Percentiles rank a stretch among this genome's conserved stretches.
phyloP scores from a whole-genome alignment of 257 asterid species.

The Forsythia suspensa region DNA sequence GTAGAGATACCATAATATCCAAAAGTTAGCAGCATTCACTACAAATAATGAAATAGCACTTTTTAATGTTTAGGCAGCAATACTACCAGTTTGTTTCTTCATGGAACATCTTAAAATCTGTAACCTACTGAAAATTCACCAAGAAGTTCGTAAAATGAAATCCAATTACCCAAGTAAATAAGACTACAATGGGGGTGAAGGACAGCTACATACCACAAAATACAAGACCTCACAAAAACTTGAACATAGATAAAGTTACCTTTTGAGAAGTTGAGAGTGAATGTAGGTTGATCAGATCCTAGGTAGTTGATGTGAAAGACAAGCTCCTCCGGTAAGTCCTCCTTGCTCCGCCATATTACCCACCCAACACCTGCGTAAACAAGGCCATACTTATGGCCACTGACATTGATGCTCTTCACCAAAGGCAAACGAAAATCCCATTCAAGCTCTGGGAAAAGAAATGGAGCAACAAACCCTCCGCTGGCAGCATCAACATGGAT shows the following conservation, averaged over 20 bases:
- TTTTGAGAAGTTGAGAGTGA: constrained; percentile 79
- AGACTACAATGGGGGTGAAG: not conserved
- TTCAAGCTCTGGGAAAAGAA: constrained; percentile 63
- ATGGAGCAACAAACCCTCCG: constrained; percentile 83
- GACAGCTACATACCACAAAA: not conserved
- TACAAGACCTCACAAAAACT: no score
- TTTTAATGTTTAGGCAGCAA: not conserved
- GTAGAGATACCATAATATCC: no score
- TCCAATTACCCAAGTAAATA: not conserved
- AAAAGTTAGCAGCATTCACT: no score
- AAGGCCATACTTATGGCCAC: constrained; percentile 83
- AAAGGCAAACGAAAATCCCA: constrained; percentile 85
- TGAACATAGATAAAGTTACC: constrained; percentile 28
- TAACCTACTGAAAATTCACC: not conserved
- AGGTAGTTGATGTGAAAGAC: constrained; percentile 77
- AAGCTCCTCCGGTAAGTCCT: constrained; percentile 67
- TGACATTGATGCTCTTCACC: constrained; percentile 79
- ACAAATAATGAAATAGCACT: no score
- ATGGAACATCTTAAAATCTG: not conserved
- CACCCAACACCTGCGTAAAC: constrained; percentile 83
- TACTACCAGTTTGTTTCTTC: not conserved
- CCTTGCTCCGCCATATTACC: constrained; percentile 71
- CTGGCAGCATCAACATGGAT: constrained; percentile 91
- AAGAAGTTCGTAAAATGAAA: not conserved
- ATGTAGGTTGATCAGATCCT: constrained; percentile 84